Evolutionary conservation across 768 basidiomycete genomes (phyloP).

Genomic region (Mrakia blollopis): DNA sequence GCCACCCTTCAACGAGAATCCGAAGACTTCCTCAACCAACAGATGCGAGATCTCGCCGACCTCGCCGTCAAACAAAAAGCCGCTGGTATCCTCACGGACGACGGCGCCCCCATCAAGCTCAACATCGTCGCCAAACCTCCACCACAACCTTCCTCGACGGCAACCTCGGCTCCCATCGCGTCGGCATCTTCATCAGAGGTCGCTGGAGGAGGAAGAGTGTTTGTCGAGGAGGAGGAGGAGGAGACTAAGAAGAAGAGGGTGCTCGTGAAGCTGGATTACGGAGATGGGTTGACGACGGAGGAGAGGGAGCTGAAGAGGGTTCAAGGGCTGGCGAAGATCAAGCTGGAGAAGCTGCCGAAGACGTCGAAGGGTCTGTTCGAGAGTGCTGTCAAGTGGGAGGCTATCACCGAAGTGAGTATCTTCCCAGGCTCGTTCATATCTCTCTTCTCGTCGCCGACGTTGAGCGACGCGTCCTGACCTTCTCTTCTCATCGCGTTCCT

Average conservation of each 20-base stretch:
- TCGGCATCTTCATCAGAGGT: constrained; percentile 15
- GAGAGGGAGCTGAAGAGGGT: constrained; percentile 72
- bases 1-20: constrained; percentile 84
- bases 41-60: constrained; percentile 94
- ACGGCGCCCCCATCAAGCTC: constrained; percentile 74
- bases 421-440: not conserved
- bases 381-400: constrained; percentile 85
- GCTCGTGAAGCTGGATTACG: constrained; percentile 85
- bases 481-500: constrained; percentile 9
- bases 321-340: constrained; percentile 71
- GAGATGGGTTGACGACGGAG: constrained; percentile 46
- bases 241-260: constrained; percentile 75
- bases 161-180: not conserved
- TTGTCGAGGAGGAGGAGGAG: constrained; percentile 80
- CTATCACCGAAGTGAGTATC: constrained; percentile 69
- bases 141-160: constrained; percentile 6
- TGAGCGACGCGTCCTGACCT: not conserved
- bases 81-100: constrained; percentile 82
- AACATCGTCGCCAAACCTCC: constrained; percentile 58
- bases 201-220: constrained; percentile 56
- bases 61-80: constrained; percentile 85
- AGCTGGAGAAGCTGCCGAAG: constrained; percentile 60
- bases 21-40: constrained; percentile 84
- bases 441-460: not conserved
- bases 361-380: constrained; percentile 77